Percentiles rank a stretch among this genome's conserved stretches.
Evolutionary conservation across 2,329 filamentous ascomycete species (phyloP).

Genomic region (Sarocladium kiliense): DNA sequence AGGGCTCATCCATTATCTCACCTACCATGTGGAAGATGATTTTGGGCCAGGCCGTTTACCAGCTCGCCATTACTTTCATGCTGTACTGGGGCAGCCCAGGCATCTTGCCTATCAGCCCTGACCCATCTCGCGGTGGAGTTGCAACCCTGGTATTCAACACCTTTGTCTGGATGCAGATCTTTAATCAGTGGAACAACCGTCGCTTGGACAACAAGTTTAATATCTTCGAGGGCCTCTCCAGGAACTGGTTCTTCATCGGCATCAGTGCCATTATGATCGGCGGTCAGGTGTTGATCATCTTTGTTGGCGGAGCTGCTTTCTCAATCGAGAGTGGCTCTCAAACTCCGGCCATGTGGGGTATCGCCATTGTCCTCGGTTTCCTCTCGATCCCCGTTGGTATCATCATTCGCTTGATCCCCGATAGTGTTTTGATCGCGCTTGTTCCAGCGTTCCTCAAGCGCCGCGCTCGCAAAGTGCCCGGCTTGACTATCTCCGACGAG

Average conservation of each 20-base stretch:
- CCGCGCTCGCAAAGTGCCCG: conserved; percentile 41
- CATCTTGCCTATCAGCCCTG: conserved; percentile 46
- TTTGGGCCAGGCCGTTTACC: conserved; percentile 83
- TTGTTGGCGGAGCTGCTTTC: conserved; percentile 78
- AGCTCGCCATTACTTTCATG: conserved; percentile 73
- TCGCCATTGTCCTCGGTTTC: conserved; percentile 76
- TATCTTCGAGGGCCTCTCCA: conserved; percentile 81
- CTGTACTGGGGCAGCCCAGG: conserved; percentile 68
- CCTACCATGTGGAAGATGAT: conserved; percentile 99
- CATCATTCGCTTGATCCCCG: conserved; percentile 76
- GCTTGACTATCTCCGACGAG: conserved; percentile 59
- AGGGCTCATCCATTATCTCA: conserved; percentile 63
- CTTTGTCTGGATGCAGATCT: conserved; percentile 99
- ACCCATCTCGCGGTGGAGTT: conserved; percentile 41
- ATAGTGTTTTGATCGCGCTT: conserved; percentile 53
- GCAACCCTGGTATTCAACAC: conserved; percentile 92
- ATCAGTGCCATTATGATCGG: conserved; percentile 87
- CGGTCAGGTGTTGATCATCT: conserved; percentile 85
- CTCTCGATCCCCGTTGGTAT: conserved; percentile 83
- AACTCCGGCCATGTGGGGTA: conserved; percentile 75
- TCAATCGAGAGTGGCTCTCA: conserved; percentile 58
- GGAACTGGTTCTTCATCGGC: conserved; percentile 82
- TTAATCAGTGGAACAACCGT: conserved; percentile 97
- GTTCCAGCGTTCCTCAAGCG: conserved; percentile 50
- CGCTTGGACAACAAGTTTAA: conserved; percentile 93